Base-by-base conservation (phyloP, 345 rosid genomes). In the Ceriops tagal region DNA sequence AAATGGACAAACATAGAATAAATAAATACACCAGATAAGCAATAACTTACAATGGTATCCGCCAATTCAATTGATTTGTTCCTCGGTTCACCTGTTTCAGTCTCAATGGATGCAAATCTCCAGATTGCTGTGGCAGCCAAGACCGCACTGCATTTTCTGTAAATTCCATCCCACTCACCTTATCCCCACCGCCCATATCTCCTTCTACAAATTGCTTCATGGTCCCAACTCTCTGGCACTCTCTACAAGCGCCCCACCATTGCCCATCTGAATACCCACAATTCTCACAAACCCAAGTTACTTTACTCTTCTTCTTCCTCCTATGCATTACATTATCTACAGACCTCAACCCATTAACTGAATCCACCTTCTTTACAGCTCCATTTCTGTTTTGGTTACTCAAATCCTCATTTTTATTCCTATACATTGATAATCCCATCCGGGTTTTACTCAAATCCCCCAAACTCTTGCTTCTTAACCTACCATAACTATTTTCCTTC, bases 231-330 rank as follows among this genome's bases (percentile, higher is more conserved):
- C 31, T 51, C 3, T 72, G 49, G 35, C 98, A 91, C 13, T 75
- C 20, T 34, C 88, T 86, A 69, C 98, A 93, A 61, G 68, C 65
- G 1, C 97, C 98, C 98, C 98, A 89, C 98, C 98, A 93, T 75
- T 93, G 96, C 9, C 90, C 96, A 0, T 87, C 88, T 8, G 86
- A 39, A 53, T 79, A 55, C n/a, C 97, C 98, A 62, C 98, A 93
- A 53, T 65, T 61, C n/a, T 78, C 75, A 66, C 96, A 93, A 55
- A 93, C 98, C 87, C 89, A 93, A 49, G 49, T 66, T 26, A 49
- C 62, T 65, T 72, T 85, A 55, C 24, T 70, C 70, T 71, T 77
- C 77, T 83, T 85, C 75, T 82, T 90, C 83, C 79, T 82, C 66
- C 76, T 86, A 62, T 30, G 69, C 64, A 73, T 72, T 57, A 80